Percentiles rank a stretch among this genome's conserved stretches.
These are phyloP conservation scores for Usnea hakonensis DNA, from an alignment of 495 filamentous ascomycete genomes.

Conservation along the genomic window DNA sequence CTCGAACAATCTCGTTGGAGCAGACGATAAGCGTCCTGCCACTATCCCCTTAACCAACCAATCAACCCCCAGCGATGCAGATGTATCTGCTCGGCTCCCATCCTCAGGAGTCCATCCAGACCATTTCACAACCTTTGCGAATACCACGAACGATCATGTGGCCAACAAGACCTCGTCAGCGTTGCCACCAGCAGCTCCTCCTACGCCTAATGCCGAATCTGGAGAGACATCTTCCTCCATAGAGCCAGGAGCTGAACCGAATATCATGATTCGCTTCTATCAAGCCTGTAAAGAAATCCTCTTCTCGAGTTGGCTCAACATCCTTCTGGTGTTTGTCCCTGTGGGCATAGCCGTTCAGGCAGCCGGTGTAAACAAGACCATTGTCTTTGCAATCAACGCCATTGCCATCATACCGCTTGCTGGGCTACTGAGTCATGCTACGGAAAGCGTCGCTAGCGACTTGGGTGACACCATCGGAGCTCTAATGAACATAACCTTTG, in stretches of 20 bases:
- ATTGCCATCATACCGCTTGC: constrained; percentile 78
- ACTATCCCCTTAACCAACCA: constrained; percentile 32
- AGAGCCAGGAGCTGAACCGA: constrained; percentile 35
- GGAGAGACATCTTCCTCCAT: constrained; percentile 45
- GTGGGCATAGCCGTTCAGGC: constrained; percentile 56
- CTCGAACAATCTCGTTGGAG: constrained; percentile 32
- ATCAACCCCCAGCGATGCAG: constrained; percentile 25
- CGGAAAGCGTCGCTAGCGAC: constrained; percentile 69
- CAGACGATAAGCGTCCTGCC: constrained; percentile 20
- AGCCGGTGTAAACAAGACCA: constrained; percentile 35
- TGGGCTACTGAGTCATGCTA: constrained; percentile 69
- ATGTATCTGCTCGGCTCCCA: constrained; percentile 2
- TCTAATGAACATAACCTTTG: constrained; percentile 79
- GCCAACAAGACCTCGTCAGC: constrained; percentile 30
- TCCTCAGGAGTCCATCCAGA: constrained; percentile 17
- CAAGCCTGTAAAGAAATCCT: constrained; percentile 46
- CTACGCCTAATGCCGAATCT: constrained; percentile 41
- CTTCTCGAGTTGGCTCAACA: constrained; percentile 66
- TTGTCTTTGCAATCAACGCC: constrained; percentile 73
- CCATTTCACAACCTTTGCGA: constrained; percentile 18
- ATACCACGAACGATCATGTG: constrained; percentile 28
- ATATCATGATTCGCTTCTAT: constrained; percentile 43
- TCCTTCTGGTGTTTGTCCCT: constrained; percentile 73
- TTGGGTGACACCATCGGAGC: constrained; percentile 77
- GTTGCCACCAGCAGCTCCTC: constrained; percentile 39